A percentile compares a stretch with the other conserved stretches of the same genome.
These are phyloP conservation scores for Arachis hypogaea DNA, from an alignment of 306 rosid species.

Conservation along the genomic window DNA sequence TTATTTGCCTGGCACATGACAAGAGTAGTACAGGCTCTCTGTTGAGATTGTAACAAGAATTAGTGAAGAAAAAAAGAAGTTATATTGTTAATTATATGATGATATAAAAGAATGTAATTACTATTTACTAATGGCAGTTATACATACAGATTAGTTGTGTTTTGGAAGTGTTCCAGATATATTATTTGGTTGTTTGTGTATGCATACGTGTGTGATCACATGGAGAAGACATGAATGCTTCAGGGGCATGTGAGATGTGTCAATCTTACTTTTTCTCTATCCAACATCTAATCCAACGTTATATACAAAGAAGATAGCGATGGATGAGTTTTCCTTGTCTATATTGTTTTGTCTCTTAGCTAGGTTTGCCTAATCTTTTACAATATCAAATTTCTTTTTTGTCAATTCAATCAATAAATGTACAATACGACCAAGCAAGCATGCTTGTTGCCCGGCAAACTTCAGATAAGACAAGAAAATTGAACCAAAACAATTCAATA, in stretches of 20 bases:
- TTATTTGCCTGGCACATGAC: conserved; percentile 29
- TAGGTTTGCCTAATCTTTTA: conserved; percentile 18
- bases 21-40: conserved; percentile 41
- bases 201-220: conserved; percentile 46
- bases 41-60: conserved; percentile 45
- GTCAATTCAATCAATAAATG: conserved; percentile 14
- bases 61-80: conserved; percentile 32
- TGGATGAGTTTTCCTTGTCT: conserved; percentile 54
- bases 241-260: conserved; percentile 54
- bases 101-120: conserved; percentile 37
- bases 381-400: conserved; percentile 21
- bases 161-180: conserved; percentile 31
- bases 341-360: conserved; percentile 48
- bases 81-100: background rate
- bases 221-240: conserved; percentile 48
- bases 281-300: conserved; percentile 1
- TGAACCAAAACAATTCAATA: conserved; percentile 17
- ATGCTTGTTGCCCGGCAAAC: conserved; percentile 28
- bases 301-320: conserved; percentile 52
- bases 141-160: conserved; percentile 1
- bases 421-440: conserved; percentile 9
- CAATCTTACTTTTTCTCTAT: conserved; percentile 31
- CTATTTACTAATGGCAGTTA: conserved; percentile 39
- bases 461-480: conserved; percentile 33
- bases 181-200: conserved; percentile 2